Evolutionary conservation across 495 filamentous ascomycete species (phyloP), one percentile per base, ranked within the genome.

Genomic region (Podospora didyma): DNA sequence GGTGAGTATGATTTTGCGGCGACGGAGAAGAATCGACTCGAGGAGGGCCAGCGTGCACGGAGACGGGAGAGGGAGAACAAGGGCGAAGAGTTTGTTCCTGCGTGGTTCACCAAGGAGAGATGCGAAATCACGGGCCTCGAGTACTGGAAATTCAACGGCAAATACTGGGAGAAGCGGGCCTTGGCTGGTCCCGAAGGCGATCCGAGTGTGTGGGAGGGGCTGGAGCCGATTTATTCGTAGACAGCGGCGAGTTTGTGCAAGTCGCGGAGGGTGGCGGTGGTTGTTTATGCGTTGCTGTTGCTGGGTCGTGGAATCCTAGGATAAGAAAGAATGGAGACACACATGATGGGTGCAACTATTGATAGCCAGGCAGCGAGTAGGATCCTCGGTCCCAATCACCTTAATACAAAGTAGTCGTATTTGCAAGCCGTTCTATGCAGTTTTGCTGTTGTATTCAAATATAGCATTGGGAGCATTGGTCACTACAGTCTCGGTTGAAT

Each of bases 1-100:
- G 94, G 95, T 9, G 84, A 91, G 69, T 98, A 98, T 63, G 91
- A 96, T 62, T 74, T 95, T 46, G 94, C 94, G 10, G 95, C 94
- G 0, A 80, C 78, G 20, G 94, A 98, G 79, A 98, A 98, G 80
- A 93, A 95, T 64, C 81, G 95, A 10, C 82, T 98, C 0, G 94
- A 98, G 73, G 91, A 97, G 78, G 94, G 86, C 61, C 94, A 98
- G 78, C 76, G 94, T 53, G 87, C 86, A 37, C 86, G 83, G 68
- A 73, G 93, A 51, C 72, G 89, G 59, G 80, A 81, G 59, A 75
- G 91, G 21, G 92, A 97, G 67, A 76, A 74, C 20, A 80, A 68
- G 4, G 94, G 94, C 1, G 88, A 92, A 62, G 84, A 92, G 52
- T 96, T 92, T 68, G 69, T 75, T 19, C 92, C 95, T 6, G 82